Evolutionary conservation across 2,329 filamentous ascomycete genomes (phyloP).

Genomic region (Aureobasidium sp.): DNA sequence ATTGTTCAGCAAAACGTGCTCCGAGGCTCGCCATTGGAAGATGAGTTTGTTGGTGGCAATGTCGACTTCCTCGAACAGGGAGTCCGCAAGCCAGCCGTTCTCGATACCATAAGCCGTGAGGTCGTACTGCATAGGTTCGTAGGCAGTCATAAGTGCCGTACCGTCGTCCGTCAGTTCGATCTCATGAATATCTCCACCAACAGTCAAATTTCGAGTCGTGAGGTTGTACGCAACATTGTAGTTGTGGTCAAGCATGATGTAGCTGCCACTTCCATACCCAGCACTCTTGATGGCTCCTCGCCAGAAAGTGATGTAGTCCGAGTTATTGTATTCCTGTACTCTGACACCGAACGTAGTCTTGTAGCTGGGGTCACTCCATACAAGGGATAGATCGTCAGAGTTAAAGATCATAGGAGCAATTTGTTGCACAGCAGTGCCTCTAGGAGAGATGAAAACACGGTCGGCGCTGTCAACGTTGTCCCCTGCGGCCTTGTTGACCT

Average conservation of each 20-base stretch:
- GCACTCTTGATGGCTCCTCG: constrained; percentile 29
- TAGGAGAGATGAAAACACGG: constrained; percentile 11
- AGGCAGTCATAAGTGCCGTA: constrained; percentile 37
- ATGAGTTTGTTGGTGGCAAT: constrained; percentile 32
- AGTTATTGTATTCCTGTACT: constrained; percentile 27
- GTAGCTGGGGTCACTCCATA: constrained; percentile 24
- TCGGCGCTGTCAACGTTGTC: neutral
- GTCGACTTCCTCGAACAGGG: constrained; percentile 36
- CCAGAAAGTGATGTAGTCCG: constrained; percentile 32
- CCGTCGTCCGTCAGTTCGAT: constrained; percentile 32
- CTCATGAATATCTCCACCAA: constrained; percentile 35
- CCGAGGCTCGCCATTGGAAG: constrained; percentile 33
- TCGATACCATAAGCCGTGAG: constrained; percentile 19
- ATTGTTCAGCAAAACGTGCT: constrained; percentile 25
- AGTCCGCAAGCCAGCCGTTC: constrained; percentile 36
- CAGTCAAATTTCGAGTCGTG: constrained; percentile 26
- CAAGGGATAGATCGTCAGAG: constrained; percentile 19
- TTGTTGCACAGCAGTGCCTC: constrained; percentile 13
- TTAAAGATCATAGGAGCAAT: constrained; percentile 25
- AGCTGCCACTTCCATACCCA: constrained; percentile 26
- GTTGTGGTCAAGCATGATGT: constrained; percentile 26
- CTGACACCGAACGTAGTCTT: constrained; percentile 38
- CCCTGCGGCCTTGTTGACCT: constrained; percentile 6
- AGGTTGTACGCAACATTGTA: constrained; percentile 23
- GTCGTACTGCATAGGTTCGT: constrained; percentile 26